Evolutionary conservation across 1,139 yeast genomes (phyloP).

Genomic region (Candida glucosophila): DNA sequence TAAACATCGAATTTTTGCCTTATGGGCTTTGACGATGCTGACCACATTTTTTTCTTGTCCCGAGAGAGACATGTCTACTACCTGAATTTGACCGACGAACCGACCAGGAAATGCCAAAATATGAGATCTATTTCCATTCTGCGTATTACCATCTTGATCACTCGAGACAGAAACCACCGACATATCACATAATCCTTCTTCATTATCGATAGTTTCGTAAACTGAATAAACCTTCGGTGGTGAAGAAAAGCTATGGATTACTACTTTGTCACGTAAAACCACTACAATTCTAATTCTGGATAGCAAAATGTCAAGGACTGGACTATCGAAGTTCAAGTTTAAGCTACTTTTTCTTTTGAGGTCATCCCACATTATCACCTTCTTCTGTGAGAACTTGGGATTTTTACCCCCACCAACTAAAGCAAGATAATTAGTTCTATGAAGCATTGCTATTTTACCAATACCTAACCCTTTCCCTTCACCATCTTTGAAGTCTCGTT

Average conservation of each 20-base stretch:
- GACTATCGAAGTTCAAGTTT: constrained; percentile 63
- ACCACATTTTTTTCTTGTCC: constrained; percentile 55
- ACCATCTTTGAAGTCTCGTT: constrained; percentile 38
- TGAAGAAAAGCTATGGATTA: constrained; percentile 71
- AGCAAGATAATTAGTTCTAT: constrained; percentile 83
- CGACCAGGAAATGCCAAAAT: constrained; percentile 70
- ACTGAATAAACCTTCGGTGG: constrained; percentile 66
- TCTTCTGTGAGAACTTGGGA: constrained; percentile 72
- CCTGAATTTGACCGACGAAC: constrained; percentile 66
- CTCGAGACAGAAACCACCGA: constrained; percentile 13
- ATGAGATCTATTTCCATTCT: constrained; percentile 22
- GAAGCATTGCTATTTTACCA: constrained; percentile 73
- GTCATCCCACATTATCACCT: constrained; percentile 86
- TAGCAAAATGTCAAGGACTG: constrained; percentile 64
- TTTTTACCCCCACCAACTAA: constrained; percentile 80
- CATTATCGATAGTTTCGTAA: constrained; percentile 67
- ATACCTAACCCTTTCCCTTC: constrained; percentile 44
- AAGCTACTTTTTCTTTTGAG: constrained; percentile 69
- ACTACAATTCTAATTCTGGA: constrained; percentile 72
- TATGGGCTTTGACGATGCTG: constrained; percentile 79
- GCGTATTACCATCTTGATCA: constrained; percentile 4
- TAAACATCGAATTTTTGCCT: constrained; percentile 57
- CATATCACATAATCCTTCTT: constrained; percentile 61
- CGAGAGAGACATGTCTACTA: constrained; percentile 59
- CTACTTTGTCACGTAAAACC: constrained; percentile 56